Conservation (phyloP, 1,284 basidiomycete genomes). For the Xanthoconium separans region DNA sequence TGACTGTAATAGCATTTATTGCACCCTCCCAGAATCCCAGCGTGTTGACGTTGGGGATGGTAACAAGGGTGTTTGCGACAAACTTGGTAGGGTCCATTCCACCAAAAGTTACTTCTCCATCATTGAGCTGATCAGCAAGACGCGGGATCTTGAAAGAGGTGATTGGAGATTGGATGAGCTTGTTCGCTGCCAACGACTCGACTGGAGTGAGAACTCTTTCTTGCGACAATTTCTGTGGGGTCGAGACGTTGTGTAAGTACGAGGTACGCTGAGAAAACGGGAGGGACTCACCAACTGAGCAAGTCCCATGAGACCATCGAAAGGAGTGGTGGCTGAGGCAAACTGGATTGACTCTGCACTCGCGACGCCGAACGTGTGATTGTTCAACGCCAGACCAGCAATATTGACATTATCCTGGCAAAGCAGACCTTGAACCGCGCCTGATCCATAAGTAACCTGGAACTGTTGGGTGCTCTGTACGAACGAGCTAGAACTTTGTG, state of each 20-base stretch:
- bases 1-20: conserved; percentile 57
- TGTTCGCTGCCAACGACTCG: conserved; percentile 64
- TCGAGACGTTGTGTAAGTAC: background rate
- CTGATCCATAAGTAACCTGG: conserved; percentile 76
- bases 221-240: conserved; percentile 57
- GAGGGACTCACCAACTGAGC: conserved; percentile 59
- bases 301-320: conserved; percentile 86
- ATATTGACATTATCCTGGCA: conserved; percentile 67
- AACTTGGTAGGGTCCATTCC: conserved; percentile 75
- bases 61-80: conserved; percentile 51
- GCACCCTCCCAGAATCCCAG: conserved; percentile 79
- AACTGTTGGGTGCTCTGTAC: conserved; percentile 54
- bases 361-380: conserved; percentile 75
- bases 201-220: conserved; percentile 70
- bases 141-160: conserved; percentile 83
- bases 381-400: conserved; percentile 60
- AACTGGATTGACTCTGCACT: conserved; percentile 66
- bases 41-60: conserved; percentile 57
- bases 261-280: background rate
- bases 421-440: conserved; percentile 66
- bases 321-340: conserved; percentile 48
- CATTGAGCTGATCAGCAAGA: conserved; percentile 68
- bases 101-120: conserved; percentile 82
- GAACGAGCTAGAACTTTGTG: conserved; percentile 66
- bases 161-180: conserved; percentile 66